Conservation (phyloP, 768 basidiomycete genomes). For the Panellus pusillus region DNA sequence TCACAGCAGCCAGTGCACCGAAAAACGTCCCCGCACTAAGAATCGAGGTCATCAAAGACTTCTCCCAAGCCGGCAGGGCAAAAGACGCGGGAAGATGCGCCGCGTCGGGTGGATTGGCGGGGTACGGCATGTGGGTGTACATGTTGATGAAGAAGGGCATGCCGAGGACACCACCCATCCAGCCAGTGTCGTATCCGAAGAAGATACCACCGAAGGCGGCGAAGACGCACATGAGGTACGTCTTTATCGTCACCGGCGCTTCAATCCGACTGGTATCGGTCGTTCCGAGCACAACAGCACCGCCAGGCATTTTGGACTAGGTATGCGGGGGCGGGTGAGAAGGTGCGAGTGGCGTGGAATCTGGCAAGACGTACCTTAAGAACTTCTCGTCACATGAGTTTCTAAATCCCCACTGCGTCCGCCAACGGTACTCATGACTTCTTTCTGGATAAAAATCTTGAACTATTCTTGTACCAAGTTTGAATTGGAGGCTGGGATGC, state of each 20-base stretch:
- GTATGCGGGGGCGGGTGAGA: not conserved
- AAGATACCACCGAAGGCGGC: slow-evolving; percentile 51
- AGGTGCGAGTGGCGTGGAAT: not conserved
- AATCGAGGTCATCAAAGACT: slow-evolving; percentile 57
- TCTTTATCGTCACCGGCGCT: slow-evolving; percentile 18
- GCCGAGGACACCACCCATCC: slow-evolving; percentile 73
- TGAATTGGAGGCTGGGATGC: no score
- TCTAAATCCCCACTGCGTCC: no score
- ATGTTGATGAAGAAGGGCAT: slow-evolving; percentile 58
- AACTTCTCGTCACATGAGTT: no score
- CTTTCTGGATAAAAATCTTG: no score
- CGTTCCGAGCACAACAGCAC: slow-evolving; percentile 16
- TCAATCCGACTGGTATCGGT: slow-evolving; percentile 17
- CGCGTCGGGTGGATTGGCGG: not conserved
- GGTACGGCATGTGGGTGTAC: slow-evolving; percentile 6
- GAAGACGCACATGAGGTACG: slow-evolving; percentile 30
- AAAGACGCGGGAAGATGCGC: slow-evolving; percentile 25
- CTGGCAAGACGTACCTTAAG: no score
- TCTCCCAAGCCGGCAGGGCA: slow-evolving; percentile 46
- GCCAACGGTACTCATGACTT: no score
- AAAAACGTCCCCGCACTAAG: slow-evolving; percentile 88
- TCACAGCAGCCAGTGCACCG: slow-evolving; percentile 54
- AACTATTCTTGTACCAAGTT: no score
- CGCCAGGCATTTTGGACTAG: slow-evolving; percentile 14
- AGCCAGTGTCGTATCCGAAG: slow-evolving; percentile 80